Base-by-base conservation (phyloP, 106 monocot species). In the Narthecium ossifragum region DNA sequence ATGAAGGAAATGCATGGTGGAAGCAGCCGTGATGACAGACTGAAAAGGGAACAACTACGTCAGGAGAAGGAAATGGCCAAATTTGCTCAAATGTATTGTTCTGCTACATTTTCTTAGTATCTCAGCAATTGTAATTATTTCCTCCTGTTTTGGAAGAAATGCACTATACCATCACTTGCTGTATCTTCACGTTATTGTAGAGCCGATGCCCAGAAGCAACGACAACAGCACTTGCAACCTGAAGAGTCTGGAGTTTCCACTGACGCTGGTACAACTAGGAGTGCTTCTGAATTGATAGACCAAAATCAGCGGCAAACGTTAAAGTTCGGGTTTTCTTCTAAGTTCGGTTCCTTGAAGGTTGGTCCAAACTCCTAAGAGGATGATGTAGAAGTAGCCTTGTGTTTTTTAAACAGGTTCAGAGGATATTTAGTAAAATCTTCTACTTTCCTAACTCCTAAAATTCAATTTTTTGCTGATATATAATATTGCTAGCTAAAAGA, bases 1-100 rank as follows among this genome's bases (percentile, higher is more conserved):
- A 98, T 98, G 98, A 87, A 60, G 71, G 98, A 90, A 71, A 91
- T 98, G 98, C 98, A 88, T 52, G 81, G 80, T 30, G 59, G 75
- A 63, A 82, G 90, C 66, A 98, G 84, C 62, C 90, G 98, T 3
- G 98, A 98, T 77, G 90, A 98, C 43, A 84, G 98, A 51, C 84
- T 75, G 48, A 90, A 79, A 73, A 75, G 90, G 65, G 98, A 98
- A 61, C 87, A 87, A 55, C 50, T 91, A 51, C 86, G 98, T n/a
- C 76, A 90, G 65, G 98, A 98, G 57, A 98, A 91, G 66, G 98
- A 98, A 82, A 79, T 98, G 71, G 90, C 98, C 29, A 90, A 87
- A 61, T 84, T 98, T 70, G 86, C 90, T 46, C 98, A 91, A 72
- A 76, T 98, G 98, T 98, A 87, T 54, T 36, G 21, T 15, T 31